phyloP scores from a whole-genome alignment of 805 yeast genomes.

The Lachancea waltii region DNA sequence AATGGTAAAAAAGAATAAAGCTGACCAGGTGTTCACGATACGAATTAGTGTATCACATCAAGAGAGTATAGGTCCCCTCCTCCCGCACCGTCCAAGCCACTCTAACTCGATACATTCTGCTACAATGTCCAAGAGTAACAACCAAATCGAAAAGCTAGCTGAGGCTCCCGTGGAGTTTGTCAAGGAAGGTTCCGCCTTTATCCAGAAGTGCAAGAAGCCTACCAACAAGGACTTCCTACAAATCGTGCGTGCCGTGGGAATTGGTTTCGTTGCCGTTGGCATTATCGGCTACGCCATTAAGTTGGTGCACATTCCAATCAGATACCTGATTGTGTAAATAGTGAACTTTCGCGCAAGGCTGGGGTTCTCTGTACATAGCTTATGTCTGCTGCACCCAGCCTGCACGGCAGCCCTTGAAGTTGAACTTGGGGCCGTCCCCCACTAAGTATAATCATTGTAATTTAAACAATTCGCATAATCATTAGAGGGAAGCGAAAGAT shows the following conservation, averaged over 20 bases:
- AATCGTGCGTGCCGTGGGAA: constrained; percentile 91
- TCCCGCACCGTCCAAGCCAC: too few species aligned
- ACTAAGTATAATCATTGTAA: neutral
- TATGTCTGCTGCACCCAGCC: neutral
- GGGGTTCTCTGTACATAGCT: too few species aligned
- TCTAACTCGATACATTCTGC: neutral
- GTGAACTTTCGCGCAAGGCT: too few species aligned
- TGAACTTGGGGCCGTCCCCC: constrained; percentile 8
- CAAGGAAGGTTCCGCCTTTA: constrained; percentile 84
- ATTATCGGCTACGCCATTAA: constrained; percentile 94
- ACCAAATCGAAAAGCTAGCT: constrained; percentile 53
- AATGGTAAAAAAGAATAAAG: neutral
- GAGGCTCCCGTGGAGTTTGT: constrained; percentile 88
- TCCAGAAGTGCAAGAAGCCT: constrained; percentile 91
- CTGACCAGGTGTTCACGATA: too few species aligned
- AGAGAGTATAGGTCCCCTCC: too few species aligned
- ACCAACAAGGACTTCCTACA: constrained; percentile 78
- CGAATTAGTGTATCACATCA: too few species aligned
- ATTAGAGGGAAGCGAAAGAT: too few species aligned
- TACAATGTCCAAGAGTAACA: constrained; percentile 24
- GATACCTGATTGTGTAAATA: constrained; percentile 83
- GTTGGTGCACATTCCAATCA: constrained; percentile 89
- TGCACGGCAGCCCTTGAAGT: constrained; percentile 6
- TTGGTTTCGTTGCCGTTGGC: constrained; percentile 97
- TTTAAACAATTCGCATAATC: too few species aligned